A percentile compares a stretch with the other conserved stretches of the same genome.
Conservation (phyloP, 2,329 filamentous ascomycete species). For the Beauveria australis region DNA sequence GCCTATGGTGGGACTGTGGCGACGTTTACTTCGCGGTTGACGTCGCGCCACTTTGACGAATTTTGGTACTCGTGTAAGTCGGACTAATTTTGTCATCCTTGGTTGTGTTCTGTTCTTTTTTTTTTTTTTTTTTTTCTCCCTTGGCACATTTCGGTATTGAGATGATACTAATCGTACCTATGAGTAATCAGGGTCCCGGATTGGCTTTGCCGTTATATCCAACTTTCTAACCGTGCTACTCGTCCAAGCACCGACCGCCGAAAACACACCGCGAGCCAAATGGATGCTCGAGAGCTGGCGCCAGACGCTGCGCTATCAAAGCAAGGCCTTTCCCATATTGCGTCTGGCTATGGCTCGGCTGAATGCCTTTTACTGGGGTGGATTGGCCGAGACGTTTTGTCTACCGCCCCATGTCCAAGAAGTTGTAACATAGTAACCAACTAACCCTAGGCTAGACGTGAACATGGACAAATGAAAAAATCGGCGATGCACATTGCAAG, state of each 20-base stretch:
- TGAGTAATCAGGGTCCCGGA: slow-evolving; percentile 7
- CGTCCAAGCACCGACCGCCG: slow-evolving; percentile 12
- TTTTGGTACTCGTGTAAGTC: slow-evolving; percentile 14
- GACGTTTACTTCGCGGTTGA: slow-evolving; percentile 11
- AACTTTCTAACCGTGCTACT: slow-evolving; percentile 14
- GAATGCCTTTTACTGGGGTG: slow-evolving; percentile 11
- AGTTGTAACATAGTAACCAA: neutral
- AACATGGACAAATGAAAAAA: neutral
- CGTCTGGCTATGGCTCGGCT: slow-evolving; percentile 12
- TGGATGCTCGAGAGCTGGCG: slow-evolving; percentile 14
- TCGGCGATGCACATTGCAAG: neutral
- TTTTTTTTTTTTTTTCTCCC: too few relatives aligned
- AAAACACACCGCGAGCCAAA: slow-evolving; percentile 12
- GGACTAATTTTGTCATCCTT: neutral
- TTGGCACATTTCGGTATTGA: neutral
- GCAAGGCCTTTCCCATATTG: slow-evolving; percentile 12
- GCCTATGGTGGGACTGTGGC: slow-evolving; percentile 10
- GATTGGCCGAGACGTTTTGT: slow-evolving; percentile 12
- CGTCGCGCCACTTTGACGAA: slow-evolving; percentile 12
- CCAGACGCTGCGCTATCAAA: slow-evolving; percentile 10
- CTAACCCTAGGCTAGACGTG: too few relatives aligned
- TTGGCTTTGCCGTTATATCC: slow-evolving; percentile 13
- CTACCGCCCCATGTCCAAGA: slow-evolving; percentile 13
- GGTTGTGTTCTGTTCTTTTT: neutral
- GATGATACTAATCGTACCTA: neutral